Evolutionary conservation across 176 grass and related monocot species (phyloP), one percentile per base, ranked within the genome.

Genomic region (Eremochloa ophiuroides): DNA sequence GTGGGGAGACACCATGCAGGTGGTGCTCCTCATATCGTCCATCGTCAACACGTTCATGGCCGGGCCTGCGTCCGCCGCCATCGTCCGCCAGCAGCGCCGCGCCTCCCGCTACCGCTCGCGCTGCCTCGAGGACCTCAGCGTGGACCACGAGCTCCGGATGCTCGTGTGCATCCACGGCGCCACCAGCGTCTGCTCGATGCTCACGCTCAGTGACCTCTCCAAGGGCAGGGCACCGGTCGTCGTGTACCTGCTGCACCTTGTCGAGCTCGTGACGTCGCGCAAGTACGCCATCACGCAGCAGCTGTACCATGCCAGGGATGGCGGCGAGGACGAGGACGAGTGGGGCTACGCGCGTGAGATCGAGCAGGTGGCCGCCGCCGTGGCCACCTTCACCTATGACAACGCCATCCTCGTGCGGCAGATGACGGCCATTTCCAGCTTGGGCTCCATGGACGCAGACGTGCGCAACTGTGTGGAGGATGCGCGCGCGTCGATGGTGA

Each of bases 401-500:
- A 70, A 61, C 4, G 44, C 43, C 16, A 7, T 91, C 15, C 42
- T 56, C 2, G 88, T 89, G 43, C 78, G 62, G 0, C 80, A 89
- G 73, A 69, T 87, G 72, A 93, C 88, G 3, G 86, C 91, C 22
- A 64, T 93, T 17, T 93, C 94, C 30, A 75, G 13, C 42, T 48
- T 87, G n/a, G 69, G 29, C 9, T 80, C 62, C 69, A 93, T 97
- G 94, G 86, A 97, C 46, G 62, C 85, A 13, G 88, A 97, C 69
- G 75, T 93, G 47, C 86, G 80, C 85, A 80, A 93, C 37, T 75
- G 77, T 51, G 86, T 80, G 6, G 86, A 97, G 81, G 91, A 97
- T 72, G 69, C 82, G 29, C 86, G 80, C 2, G 88, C 88, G 7
- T 87, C 83, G 14, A 83, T 97, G 2, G 34, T 93, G 8, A 42